phyloP scores from a whole-genome alignment of 176 grass and related monocot species.

The Oryza glaberrima region DNA sequence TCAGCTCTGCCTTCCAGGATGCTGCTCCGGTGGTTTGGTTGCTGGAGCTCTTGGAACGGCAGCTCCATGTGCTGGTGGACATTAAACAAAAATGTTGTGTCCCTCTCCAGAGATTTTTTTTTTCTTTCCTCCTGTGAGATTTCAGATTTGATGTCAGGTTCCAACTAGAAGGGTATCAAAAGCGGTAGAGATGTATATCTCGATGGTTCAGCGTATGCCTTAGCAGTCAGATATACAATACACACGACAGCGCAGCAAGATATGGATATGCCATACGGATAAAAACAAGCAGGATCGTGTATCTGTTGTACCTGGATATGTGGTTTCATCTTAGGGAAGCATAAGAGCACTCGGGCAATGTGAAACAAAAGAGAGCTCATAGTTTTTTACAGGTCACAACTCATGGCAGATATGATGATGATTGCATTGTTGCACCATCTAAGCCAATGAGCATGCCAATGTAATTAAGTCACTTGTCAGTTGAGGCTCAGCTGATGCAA shows the following conservation, averaged over 20 bases:
- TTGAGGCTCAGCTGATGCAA: background rate
- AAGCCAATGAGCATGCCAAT: background rate
- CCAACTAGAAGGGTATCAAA: constrained; percentile 12
- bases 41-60: constrained; percentile 31
- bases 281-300: background rate
- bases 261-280: background rate
- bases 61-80: background rate
- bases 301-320: background rate
- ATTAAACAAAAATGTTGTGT: background rate
- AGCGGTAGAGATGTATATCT: too few species aligned
- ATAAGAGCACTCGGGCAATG: background rate
- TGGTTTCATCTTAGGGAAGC: background rate
- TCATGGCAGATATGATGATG: background rate
- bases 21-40: constrained; percentile 22
- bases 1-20: constrained; percentile 8
- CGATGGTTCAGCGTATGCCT: background rate
- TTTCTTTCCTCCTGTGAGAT: background rate
- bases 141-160: background rate
- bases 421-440: background rate
- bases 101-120: background rate
- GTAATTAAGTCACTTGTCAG: background rate
- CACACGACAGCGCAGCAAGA: background rate
- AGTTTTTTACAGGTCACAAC: background rate
- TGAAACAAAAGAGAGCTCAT: background rate
- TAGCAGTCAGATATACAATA: background rate